Evolutionary conservation across 495 filamentous ascomycete genomes (phyloP), one percentile per base, ranked within the genome.

Genomic region (Aspergillus affinis): DNA sequence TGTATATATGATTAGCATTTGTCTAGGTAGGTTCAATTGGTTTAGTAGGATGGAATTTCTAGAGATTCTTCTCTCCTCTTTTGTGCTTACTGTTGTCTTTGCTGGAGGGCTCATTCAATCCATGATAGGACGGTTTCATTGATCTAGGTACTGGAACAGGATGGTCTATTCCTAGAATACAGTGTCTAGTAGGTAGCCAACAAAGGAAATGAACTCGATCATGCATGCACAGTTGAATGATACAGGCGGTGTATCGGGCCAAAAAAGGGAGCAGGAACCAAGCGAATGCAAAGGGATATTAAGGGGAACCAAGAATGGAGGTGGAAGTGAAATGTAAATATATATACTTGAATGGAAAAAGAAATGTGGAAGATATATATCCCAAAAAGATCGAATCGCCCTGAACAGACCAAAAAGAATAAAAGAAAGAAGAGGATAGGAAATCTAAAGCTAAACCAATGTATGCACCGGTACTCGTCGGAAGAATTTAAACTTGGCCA

Each of bases 401-500:
- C 36, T 1, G 12, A 41, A 41, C 36, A 41, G 29, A 32, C 29
- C 29, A 32, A 58, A n/a, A 48, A 30, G 45, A 57, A 51, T 13
- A 19, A 29, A 50, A 27, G 45, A 27, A 30, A 18, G 47, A 20
- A 26, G 18, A 48, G 18, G 50, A 26, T 32, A 18, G 30, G 20
- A 27, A 12, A 58, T 44, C 27, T 30, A 59, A 48, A 44, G 8
- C 36, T 41, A 41, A 55, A 55, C 23, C 27, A 54, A 54, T 15
- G 26, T 27, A 26, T 27, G 10, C 21, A 47, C 55, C 19, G 54
- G 61, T n/a, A 69, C 46, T 23, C 68, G 62, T 51, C 69, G 59
- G 36, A 76, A 54, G 19, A 67, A 51, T 49, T 65, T 72, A 32
- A 88, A 61, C 54, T 76, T 83, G 57, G 81, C 72, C 56, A 84